Evolutionary conservation across 163 green algal genomes (phyloP).

Genomic region (Scenedesmus sp.): DNA sequence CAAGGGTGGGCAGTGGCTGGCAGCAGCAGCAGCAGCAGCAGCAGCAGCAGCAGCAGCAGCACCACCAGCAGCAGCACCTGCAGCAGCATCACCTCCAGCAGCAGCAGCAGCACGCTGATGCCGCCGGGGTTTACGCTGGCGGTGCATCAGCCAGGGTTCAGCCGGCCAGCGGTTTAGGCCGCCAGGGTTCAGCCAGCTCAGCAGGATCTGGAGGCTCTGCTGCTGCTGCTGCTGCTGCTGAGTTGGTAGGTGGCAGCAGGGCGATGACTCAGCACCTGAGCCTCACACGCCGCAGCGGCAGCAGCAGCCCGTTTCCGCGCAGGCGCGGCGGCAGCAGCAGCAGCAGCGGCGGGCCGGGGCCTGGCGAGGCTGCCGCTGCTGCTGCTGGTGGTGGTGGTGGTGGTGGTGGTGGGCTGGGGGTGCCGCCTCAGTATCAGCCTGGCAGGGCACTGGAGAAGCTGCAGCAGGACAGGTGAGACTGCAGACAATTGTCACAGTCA

Average conservation of each 20-base stretch:
- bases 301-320: background rate
- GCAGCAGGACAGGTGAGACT: constrained; percentile 27
- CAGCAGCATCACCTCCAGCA: no score
- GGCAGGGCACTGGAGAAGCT: constrained; percentile 39
- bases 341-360: background rate
- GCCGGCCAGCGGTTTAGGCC: background rate
- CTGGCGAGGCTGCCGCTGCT: background rate
- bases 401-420: background rate
- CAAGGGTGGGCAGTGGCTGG: background rate
- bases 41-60: background rate
- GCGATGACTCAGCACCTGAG: background rate
- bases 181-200: background rate
- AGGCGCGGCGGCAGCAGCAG: background rate
- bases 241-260: background rate
- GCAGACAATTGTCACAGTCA: background rate
- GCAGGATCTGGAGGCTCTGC: background rate
- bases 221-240: background rate
- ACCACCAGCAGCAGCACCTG: no score
- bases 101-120: background rate
- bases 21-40: background rate
- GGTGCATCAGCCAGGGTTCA: background rate
- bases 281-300: background rate
- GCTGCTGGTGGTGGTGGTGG: background rate
- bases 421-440: background rate
- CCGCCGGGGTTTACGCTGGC: background rate